phyloP scores from a whole-genome alignment of 2,329 filamentous ascomycete species.

The Dactylonectria macrodidyma region DNA sequence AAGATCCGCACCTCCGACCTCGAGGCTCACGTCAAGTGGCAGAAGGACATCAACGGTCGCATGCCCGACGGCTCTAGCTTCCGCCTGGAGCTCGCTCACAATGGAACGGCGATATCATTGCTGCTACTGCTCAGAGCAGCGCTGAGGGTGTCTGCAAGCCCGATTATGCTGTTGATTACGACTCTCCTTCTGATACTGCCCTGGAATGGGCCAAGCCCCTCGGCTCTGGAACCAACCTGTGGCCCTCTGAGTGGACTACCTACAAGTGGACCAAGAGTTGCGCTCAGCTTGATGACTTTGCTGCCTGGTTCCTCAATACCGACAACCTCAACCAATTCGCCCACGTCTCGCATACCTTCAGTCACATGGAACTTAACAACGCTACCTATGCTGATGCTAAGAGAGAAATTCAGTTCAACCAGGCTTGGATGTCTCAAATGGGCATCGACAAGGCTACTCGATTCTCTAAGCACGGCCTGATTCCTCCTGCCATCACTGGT shows the following conservation, averaged over 20 bases:
- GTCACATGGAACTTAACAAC: constrained; percentile 38
- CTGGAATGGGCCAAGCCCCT: constrained; percentile 34
- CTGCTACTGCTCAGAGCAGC: constrained; percentile 4
- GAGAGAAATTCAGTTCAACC: constrained; percentile 39
- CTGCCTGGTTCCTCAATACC: constrained; percentile 34
- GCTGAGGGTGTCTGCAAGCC: constrained; percentile 20
- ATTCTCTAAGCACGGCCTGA: constrained; percentile 31
- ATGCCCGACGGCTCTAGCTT: constrained; percentile 33
- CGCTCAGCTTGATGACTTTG: constrained; percentile 34
- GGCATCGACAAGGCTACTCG: constrained; percentile 36
- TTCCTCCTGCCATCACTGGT: constrained; percentile 39
- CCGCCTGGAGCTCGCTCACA: constrained; percentile 36
- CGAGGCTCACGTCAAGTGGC: constrained; percentile 33
- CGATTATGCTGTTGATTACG: constrained; percentile 30
- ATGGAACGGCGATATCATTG: constrained; percentile 38
- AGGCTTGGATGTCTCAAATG: constrained; percentile 38
- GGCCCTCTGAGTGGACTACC: constrained; percentile 19
- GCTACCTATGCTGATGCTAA: constrained; percentile 36
- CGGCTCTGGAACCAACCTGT: constrained; percentile 23
- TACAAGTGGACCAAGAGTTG: constrained; percentile 36
- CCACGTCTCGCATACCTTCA: constrained; percentile 40
- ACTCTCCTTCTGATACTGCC: constrained; percentile 24
- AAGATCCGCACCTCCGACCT: constrained; percentile 37
- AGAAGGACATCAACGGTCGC: constrained; percentile 31
- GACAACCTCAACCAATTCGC: constrained; percentile 37